Percentiles rank a stretch among this genome's conserved stretches.
phyloP scores from a whole-genome alignment of 108 stramenopile genomes.

The Bacterosira constricta region DNA sequence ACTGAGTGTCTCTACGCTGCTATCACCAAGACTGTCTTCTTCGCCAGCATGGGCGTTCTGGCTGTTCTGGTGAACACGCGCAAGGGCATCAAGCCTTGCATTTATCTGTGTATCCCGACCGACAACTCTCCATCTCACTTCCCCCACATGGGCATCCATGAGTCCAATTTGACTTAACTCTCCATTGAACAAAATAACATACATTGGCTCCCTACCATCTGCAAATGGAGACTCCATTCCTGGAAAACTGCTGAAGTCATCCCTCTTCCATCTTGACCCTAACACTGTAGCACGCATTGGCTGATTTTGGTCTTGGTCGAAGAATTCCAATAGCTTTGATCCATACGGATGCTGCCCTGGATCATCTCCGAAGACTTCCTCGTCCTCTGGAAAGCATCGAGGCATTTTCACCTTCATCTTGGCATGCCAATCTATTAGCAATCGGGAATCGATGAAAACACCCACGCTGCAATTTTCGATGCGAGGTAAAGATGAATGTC shows the following conservation, averaged over 20 bases:
- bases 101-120: conserved; percentile 3
- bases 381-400: conserved; percentile 22
- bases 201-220: conserved; percentile 25
- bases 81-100: conserved; percentile 27
- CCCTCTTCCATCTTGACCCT: conserved; percentile 38
- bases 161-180: conserved; percentile 32
- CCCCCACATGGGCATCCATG: conserved; percentile 32
- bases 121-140: conserved; percentile 29
- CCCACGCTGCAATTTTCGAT: conserved; percentile 18
- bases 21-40: background rate
- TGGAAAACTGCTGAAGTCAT: background rate
- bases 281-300: conserved; percentile 29
- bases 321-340: conserved; percentile 31
- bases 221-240: background rate
- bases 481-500: background rate
- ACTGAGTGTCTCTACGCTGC: background rate
- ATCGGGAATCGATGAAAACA: conserved; percentile 25
- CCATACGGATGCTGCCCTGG: conserved; percentile 39
- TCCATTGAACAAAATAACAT: conserved; percentile 41
- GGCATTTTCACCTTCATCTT: conserved; percentile 38
- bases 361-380: conserved; percentile 35
- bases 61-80: conserved; percentile 2
- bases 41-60: background rate
- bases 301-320: conserved; percentile 49
- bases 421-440: conserved; percentile 36